Conservation (phyloP, 768 basidiomycete genomes). For the Leccinum uliginosum region DNA sequence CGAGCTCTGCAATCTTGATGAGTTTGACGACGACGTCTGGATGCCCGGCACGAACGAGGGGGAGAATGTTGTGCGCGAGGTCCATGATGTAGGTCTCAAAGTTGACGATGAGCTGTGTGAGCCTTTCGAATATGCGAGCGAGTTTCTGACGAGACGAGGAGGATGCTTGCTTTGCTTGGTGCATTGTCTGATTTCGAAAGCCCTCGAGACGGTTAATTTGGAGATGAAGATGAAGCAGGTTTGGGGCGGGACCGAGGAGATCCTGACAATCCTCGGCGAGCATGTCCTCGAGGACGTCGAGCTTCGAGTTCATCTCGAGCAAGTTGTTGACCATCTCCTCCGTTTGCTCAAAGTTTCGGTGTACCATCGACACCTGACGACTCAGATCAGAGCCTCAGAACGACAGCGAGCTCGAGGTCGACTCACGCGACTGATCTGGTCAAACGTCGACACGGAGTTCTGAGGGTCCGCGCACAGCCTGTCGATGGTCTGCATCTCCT, state of each 20-base stretch:
- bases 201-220: slow-evolving; percentile 88
- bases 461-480: slow-evolving; percentile 71
- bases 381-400: background rate
- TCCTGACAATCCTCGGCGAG: slow-evolving; percentile 70
- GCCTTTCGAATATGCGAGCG: slow-evolving; percentile 76
- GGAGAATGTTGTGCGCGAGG: slow-evolving; percentile 71
- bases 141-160: slow-evolving; percentile 63
- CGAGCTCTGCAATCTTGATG: slow-evolving; percentile 90
- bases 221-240: slow-evolving; percentile 86
- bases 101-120: slow-evolving; percentile 71
- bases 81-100: slow-evolving; percentile 85
- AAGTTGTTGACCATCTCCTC: slow-evolving; percentile 95
- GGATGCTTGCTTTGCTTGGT: slow-evolving; percentile 84
- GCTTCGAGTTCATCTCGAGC: slow-evolving; percentile 83
- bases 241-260: slow-evolving; percentile 82
- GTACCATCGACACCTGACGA: slow-evolving; percentile 88
- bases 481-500: slow-evolving; percentile 81
- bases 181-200: slow-evolving; percentile 93
- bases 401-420: background rate
- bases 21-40: slow-evolving; percentile 87
- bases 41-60: slow-evolving; percentile 74
- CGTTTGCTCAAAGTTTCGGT: slow-evolving; percentile 91
- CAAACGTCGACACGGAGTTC: slow-evolving; percentile 79
- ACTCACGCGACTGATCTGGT: slow-evolving; percentile 91
- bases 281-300: slow-evolving; percentile 74